These are phyloP conservation scores for Pharus latifolius DNA, from an alignment of 176 grass and related monocot species.

Conservation along the genomic window DNA sequence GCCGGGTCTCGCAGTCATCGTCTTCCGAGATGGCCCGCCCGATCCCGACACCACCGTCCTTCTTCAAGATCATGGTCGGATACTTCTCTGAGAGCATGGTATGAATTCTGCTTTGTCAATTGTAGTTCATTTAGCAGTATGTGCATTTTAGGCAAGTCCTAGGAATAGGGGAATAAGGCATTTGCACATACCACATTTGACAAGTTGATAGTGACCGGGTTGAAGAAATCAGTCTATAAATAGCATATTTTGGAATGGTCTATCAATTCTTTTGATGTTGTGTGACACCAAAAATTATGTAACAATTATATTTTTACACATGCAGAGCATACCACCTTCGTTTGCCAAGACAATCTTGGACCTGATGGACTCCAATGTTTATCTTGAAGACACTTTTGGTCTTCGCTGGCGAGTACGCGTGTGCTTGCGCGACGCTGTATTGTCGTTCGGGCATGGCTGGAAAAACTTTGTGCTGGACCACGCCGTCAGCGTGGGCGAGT, in stretches of 20 bases:
- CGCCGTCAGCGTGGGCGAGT: conserved; percentile 39
- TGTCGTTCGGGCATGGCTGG: conserved; percentile 56
- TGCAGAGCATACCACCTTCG: conserved; percentile 47
- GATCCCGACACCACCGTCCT: conserved; percentile 10
- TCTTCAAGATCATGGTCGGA: conserved; percentile 78
- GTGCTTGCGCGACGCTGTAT: background rate
- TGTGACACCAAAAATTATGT: background rate
- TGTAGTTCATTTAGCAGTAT: background rate
- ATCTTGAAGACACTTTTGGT: conserved; percentile 42
- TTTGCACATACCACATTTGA: background rate
- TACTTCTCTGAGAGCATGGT: conserved; percentile 55
- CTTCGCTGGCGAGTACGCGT: conserved; percentile 33
- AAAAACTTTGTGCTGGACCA: conserved; percentile 53
- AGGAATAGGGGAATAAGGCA: background rate
- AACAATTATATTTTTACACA: background rate
- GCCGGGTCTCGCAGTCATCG: background rate
- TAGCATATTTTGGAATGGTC: background rate
- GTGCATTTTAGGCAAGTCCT: background rate
- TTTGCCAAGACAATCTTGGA: conserved; percentile 31
- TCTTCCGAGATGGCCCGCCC: background rate
- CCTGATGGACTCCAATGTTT: conserved; percentile 26
- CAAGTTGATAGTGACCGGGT: too few relatives aligned
- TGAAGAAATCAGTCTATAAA: background rate
- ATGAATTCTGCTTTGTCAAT: background rate
- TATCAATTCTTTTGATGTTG: background rate